Evolutionary conservation across 768 basidiomycete species (phyloP).

Genomic region (Termitomyces sp.): DNA sequence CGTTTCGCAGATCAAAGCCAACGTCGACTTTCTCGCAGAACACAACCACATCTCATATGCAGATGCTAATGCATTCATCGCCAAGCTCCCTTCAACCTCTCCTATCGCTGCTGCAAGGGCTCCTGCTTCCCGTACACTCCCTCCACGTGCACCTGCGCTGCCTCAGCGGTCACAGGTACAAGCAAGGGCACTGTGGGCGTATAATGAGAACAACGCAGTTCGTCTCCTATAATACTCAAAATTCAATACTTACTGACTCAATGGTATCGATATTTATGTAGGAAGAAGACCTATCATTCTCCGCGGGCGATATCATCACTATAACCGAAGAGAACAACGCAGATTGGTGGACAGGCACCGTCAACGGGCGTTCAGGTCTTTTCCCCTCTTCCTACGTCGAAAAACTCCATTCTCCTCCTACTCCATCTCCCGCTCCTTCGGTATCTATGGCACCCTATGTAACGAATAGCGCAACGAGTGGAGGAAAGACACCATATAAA

Average conservation of each 20-base stretch:
- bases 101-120: not conserved
- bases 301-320: slow-evolving; percentile 72
- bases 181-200: slow-evolving; percentile 63
- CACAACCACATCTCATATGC: slow-evolving; percentile 49
- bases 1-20: slow-evolving; percentile 50
- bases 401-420: no score
- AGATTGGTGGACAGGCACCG: slow-evolving; percentile 84
- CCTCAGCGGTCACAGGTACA: slow-evolving; percentile 22
- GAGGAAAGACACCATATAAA: slow-evolving; percentile 29
- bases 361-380: slow-evolving; percentile 63
- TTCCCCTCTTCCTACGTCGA: slow-evolving; percentile 80
- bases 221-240: slow-evolving; percentile 12
- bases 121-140: not conserved
- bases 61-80: slow-evolving; percentile 47
- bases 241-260: not conserved
- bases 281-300: slow-evolving; percentile 84
- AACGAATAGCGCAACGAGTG: not conserved
- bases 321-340: slow-evolving; percentile 75
- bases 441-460: slow-evolving; percentile 17
- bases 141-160: slow-evolving; percentile 1
- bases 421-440: slow-evolving; percentile 14
- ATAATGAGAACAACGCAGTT: slow-evolving; percentile 58
- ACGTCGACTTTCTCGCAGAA: slow-evolving; percentile 54
- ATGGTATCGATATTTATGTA: slow-evolving; percentile 22
- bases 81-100: slow-evolving; percentile 37